A percentile compares a stretch with the other conserved stretches of the same genome.
Conservation (phyloP, 164 flowering plant species). For the Vitis cinerea region DNA sequence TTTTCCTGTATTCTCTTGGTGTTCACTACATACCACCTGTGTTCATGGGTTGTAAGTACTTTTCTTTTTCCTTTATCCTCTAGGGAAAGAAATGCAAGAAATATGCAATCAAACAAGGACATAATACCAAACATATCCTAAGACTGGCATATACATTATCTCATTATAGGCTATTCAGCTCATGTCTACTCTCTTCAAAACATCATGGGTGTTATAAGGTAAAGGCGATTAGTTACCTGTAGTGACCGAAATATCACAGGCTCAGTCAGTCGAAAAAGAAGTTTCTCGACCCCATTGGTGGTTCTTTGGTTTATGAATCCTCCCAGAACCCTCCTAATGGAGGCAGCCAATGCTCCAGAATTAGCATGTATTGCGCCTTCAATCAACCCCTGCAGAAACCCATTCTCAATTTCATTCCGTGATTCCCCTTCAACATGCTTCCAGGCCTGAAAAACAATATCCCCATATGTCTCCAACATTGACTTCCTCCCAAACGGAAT, state of each 20-base stretch:
- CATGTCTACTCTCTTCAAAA: not conserved
- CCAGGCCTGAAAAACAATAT: constrained; percentile 81
- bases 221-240: constrained; percentile 44
- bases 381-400: constrained; percentile 69
- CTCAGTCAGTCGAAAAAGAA: constrained; percentile 81
- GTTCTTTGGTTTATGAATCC: constrained; percentile 76
- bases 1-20: no score
- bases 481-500: constrained; percentile 89
- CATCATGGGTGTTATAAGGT: no score
- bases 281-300: constrained; percentile 75
- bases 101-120: not conserved
- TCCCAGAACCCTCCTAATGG: constrained; percentile 79
- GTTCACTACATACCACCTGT: no score
- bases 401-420: constrained; percentile 61
- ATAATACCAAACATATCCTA: not conserved
- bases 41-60: no score
- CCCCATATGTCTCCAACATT: constrained; percentile 78
- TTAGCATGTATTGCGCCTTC: constrained; percentile 80
- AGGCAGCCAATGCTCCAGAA: constrained; percentile 55
- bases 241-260: constrained; percentile 87
- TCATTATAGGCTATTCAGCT: no score
- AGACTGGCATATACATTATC: no score
- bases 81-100: not conserved
- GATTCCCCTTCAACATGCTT: constrained; percentile 49
- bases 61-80: no score